phyloP scores from a whole-genome alignment of 2,329 filamentous ascomycete species.

The Aureobasidium sp. region DNA sequence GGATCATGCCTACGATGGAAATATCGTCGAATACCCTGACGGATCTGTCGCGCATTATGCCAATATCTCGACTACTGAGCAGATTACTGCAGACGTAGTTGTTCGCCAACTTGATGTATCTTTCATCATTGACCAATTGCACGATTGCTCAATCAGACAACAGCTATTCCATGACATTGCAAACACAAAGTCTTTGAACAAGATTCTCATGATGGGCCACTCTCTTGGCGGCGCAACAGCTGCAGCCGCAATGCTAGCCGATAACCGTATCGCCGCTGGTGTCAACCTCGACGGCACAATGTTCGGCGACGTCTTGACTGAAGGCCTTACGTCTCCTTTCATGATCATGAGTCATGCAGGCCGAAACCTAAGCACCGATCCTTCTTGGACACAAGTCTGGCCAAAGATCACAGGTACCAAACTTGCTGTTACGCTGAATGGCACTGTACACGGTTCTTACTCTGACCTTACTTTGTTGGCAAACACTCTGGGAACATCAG shows the following conservation, averaged over 20 bases:
- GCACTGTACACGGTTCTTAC: neutral
- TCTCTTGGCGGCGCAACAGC: neutral
- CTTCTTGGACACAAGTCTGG: neutral
- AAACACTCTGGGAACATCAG: neutral
- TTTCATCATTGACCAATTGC: neutral
- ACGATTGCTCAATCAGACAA: neutral
- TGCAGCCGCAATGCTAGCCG: neutral
- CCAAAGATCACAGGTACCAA: neutral
- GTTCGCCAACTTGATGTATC: neutral
- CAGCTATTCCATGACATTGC: neutral
- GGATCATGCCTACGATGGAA: constrained; percentile 44
- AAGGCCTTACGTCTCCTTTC: neutral
- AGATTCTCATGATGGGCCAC: neutral
- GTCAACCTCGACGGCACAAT: neutral
- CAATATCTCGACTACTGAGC: neutral
- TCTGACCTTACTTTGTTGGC: neutral
- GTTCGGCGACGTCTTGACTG: neutral
- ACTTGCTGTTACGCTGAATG: neutral
- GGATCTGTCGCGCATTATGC: neutral
- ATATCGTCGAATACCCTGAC: constrained; percentile 38
- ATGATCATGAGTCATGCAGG: neutral
- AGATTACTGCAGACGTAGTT: neutral
- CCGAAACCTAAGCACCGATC: neutral
- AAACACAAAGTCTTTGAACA: neutral
- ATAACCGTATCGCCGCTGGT: neutral